phyloP scores from a whole-genome alignment of 2,329 filamentous ascomycete genomes.

The Corinectria fuckeliana region DNA sequence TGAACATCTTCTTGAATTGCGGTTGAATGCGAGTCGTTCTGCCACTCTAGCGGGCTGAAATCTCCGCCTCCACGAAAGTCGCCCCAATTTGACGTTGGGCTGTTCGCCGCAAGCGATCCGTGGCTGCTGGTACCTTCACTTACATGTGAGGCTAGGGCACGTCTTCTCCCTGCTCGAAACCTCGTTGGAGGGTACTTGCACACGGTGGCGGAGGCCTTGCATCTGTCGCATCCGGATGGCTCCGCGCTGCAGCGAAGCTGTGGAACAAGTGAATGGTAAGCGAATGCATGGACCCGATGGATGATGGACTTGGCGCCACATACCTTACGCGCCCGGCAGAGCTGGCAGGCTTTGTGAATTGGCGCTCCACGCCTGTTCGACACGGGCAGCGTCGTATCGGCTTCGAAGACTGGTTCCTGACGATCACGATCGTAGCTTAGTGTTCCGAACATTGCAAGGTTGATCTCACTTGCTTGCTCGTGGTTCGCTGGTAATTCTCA shows the following conservation, averaged over 20 bases:
- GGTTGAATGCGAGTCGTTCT: neutral
- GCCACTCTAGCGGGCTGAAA: neutral
- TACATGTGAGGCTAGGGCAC: neutral
- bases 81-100: neutral
- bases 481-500: neutral
- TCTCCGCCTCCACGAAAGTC: neutral
- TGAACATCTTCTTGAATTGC: neutral
- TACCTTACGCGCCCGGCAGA: neutral
- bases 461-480: neutral
- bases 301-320: neutral
- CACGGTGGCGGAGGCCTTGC: neutral
- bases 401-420: neutral
- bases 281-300: neutral
- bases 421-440: neutral
- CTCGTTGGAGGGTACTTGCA: neutral
- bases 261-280: neutral
- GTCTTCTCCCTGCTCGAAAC: neutral
- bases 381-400: neutral
- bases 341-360: neutral
- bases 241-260: neutral
- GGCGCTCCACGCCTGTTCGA: neutral
- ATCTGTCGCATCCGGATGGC: neutral
- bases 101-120: neutral
- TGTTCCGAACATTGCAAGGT: neutral
- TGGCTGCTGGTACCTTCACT: neutral